Base-by-base conservation (phyloP, 176 grass and related monocot species). In the Oryza meridionalis region DNA sequence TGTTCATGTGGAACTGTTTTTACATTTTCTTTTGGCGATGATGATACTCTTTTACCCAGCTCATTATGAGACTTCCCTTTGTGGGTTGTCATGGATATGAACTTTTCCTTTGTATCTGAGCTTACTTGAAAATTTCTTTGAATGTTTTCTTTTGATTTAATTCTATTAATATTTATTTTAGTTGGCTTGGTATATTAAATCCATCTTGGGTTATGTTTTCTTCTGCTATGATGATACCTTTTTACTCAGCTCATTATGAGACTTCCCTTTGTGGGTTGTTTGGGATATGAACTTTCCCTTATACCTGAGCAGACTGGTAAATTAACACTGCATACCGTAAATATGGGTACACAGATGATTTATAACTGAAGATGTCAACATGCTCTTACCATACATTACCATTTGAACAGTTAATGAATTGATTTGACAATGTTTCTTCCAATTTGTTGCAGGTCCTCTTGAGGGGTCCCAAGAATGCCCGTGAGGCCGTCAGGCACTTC, bases 31-130 rank as follows among this genome's bases (percentile, higher is more conserved):
- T 66, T 76, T 67, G 16, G 75, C 75, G 12, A 78, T 78, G 83
- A 85, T 70, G 75, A 85, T 85, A 79, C 81, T 67, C 61, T 71
- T 88, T 67, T 88, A 92, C 90, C 93, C 93, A 95, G 90, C 93
- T 95, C 90, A 95, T 95, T 95, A 92, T 95, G 90, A 95, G 63
- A 92, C 88, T 47, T 84, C 67, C 85, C 90, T 90, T 69, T 92
- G 88, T 92, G 90, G 93, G 82, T 43, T 51, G 84, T 90, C 67
- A 19, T 73, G 84, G 77, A 92, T 90, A 81, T 90, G 64, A 67
- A 81, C 66, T 76, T 81, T 31, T 87, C 77, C 85, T 84, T 84
- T 86, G 70, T 86, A 86, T 95, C 88, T 92, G 90, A 95, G 82
- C 82, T 69, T 22, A 64, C 15, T 76, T 43, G 53, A 40, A 9